Evolutionary conservation across 257 asterid species (phyloP).

Genomic region (Capsicum pubescens): DNA sequence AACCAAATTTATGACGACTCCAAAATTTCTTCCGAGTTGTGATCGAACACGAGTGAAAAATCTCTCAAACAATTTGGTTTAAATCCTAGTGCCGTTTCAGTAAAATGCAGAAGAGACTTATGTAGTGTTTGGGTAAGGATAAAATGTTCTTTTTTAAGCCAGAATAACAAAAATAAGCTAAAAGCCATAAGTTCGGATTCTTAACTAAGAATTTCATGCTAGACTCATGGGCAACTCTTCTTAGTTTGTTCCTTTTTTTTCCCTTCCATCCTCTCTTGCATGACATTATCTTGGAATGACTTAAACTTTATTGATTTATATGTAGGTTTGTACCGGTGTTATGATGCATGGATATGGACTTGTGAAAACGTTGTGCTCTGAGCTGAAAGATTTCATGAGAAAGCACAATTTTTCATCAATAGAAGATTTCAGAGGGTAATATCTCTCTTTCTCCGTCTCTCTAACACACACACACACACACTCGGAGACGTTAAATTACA

Average conservation of each 20-base stretch:
- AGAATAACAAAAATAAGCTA: too few relatives aligned
- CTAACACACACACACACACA: neutral
- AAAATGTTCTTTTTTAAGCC: too few relatives aligned
- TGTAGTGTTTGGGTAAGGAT: too few relatives aligned
- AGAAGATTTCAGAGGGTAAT: conserved; percentile 87
- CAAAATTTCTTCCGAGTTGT: neutral
- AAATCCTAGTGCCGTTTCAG: neutral
- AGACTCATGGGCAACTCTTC: neutral
- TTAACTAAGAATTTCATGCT: neutral
- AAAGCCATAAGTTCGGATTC: too few relatives aligned
- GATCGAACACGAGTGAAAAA: neutral
- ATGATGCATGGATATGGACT: conserved; percentile 97
- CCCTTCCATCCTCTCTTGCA: neutral
- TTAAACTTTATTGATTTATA: neutral
- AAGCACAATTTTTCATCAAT: conserved; percentile 74
- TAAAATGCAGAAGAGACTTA: conserved; percentile 17
- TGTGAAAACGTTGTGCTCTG: conserved; percentile 79
- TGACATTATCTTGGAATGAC: neutral
- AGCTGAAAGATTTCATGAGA: conserved; percentile 83
- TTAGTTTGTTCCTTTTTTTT: neutral
- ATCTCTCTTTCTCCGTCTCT: neutral
- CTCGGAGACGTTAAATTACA: neutral
- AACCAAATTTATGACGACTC: neutral
- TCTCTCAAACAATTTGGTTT: neutral
- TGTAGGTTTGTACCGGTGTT: conserved; percentile 89